These are phyloP conservation scores for Cytospora paraplurivora DNA, from an alignment of 2,329 filamentous ascomycete species.

Conservation along the genomic window DNA sequence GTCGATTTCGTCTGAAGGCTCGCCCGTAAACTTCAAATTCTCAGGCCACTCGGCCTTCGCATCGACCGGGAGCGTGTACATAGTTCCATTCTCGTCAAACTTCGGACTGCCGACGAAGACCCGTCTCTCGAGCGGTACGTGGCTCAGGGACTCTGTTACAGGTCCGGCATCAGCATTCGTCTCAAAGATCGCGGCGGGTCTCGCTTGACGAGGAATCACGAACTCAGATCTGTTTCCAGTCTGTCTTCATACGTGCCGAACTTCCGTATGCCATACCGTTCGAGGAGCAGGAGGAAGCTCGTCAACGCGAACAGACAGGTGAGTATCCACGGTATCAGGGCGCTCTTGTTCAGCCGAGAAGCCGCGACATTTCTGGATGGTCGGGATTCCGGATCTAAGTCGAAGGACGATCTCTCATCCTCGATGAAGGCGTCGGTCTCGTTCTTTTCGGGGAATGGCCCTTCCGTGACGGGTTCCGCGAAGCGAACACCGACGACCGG, in stretches of 20 bases:
- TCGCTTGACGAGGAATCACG: background rate
- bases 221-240: conserved; percentile 25
- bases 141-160: conserved; percentile 13
- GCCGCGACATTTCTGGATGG: background rate
- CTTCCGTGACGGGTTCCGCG: conserved; percentile 16
- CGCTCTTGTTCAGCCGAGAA: conserved; percentile 12
- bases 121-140: conserved; percentile 20
- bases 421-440: conserved; percentile 12
- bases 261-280: conserved; percentile 20
- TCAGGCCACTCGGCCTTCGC: conserved; percentile 23
- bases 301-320: conserved; percentile 27
- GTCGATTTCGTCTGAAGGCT: conserved; percentile 23
- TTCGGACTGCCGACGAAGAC: conserved; percentile 25
- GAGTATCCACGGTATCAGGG: conserved; percentile 27
- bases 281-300: conserved; percentile 26
- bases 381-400: conserved; percentile 5
- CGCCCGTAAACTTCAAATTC: conserved; percentile 18
- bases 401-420: conserved; percentile 10
- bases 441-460: background rate
- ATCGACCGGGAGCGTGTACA: conserved; percentile 17
- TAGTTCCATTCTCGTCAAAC: conserved; percentile 27
- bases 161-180: background rate
- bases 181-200: background rate
- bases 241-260: conserved; percentile 27
- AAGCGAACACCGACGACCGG: conserved; percentile 11